Base-by-base conservation (phyloP, 2,329 filamentous ascomycete species). In the Clarireedia hainanense region DNA sequence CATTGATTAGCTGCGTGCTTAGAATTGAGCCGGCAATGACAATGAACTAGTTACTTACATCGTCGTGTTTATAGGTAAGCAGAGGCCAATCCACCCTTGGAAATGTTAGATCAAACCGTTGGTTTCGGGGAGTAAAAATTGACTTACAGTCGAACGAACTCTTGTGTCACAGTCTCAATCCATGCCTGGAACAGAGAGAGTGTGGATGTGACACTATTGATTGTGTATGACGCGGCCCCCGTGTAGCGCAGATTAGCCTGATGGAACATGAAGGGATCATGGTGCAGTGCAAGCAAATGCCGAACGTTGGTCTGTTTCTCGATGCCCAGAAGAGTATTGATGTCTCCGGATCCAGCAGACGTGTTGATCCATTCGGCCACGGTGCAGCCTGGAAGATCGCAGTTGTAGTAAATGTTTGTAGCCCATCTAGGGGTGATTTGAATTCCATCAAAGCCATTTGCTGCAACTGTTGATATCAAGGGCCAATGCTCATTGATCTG, bases 371-470 rank as follows among this genome's bases (percentile, higher is more conserved):
- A 84, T 66, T 84, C 81, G 48, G 75, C 69, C 23, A 76, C 64
- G 0, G 80, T 83, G 65, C 81, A 84, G 23, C 68, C 71, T 3
- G 78, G 72, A 12, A 74, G 74, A 65, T 82, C 78, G 66, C 81
- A 84, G 69, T 85, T 83, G 73, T 81, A 85, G 72, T 84, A 85
- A 56, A 85, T 84, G 45, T 78, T 76, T 2, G 80, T 81, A 1
- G 81, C 78, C 76, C 77, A 85, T 47, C 81, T 78, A 5, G 80
- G 80, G 60, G 81, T 78, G 47, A 85, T 73, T 56, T 75, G 74
- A 42, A 83, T 72, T 0, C 81, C 81, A 30, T 70, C 75, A 59
- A 76, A 80, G 0, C 80, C 81, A 62, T 84, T 80, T 9, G 60
- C 64, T 0, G 68, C 73, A 0, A 76, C 71, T 2, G 71, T 81